A percentile compares a stretch with the other conserved stretches of the same genome.
Evolutionary conservation across 768 basidiomycete genomes (phyloP).

Genomic region (Lactarius hengduanensis): DNA sequence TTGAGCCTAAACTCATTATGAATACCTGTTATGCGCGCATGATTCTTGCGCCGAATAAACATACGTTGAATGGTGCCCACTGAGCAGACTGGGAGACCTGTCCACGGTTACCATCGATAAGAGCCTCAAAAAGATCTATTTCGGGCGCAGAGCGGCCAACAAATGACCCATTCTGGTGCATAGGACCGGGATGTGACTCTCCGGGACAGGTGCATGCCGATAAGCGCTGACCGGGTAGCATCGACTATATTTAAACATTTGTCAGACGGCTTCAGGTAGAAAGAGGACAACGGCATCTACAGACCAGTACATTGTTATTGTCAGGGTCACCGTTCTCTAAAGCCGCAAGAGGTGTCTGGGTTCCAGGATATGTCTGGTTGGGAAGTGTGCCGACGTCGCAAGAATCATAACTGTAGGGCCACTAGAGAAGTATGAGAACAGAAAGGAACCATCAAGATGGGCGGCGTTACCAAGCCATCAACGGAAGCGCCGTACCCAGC

Average conservation of each 20-base stretch:
- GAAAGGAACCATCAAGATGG: conserved; percentile 10
- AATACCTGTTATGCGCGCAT: neutral
- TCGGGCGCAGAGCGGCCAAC: conserved; percentile 83
- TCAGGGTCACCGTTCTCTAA: conserved; percentile 53
- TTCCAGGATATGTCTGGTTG: conserved; percentile 75
- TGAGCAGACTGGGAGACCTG: conserved; percentile 85
- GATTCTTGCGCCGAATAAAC: neutral
- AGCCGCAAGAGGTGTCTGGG: conserved; percentile 64
- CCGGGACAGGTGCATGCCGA: conserved; percentile 86
- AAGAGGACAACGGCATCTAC: conserved; percentile 65
- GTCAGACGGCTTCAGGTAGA: neutral
- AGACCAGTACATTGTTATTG: conserved; percentile 44
- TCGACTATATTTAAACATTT: conserved; percentile 41
- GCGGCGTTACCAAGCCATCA: conserved; percentile 67
- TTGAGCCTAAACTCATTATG: conserved; percentile 53
- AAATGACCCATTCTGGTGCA: conserved; percentile 68
- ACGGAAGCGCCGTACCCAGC: conserved; percentile 86
- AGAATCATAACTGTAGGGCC: conserved; percentile 80
- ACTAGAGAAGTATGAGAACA: conserved; percentile 40
- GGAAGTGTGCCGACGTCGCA: conserved; percentile 61
- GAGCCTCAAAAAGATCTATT: conserved; percentile 89
- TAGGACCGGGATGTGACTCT: conserved; percentile 86
- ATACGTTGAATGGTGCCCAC: conserved; percentile 54
- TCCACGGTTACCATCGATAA: conserved; percentile 49
- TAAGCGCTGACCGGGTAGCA: conserved; percentile 79